Evolutionary conservation across 2,329 filamentous ascomycete genomes (phyloP).

Genomic region (Trichoderma guizhouense): DNA sequence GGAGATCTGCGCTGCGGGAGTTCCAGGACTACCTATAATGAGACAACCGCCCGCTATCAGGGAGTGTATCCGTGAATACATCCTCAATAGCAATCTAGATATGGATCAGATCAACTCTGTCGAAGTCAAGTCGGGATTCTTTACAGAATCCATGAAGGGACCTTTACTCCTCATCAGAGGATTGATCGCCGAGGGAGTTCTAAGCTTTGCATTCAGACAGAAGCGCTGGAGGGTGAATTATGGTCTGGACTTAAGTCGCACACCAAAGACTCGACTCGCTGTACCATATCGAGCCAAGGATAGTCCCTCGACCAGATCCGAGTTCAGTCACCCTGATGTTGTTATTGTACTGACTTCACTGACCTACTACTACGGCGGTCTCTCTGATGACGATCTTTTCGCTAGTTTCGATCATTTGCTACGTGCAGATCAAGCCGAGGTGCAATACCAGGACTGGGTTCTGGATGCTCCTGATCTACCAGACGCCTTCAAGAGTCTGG

Average conservation of each 20-base stretch:
- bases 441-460: slow-evolving; percentile 52
- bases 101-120: background rate
- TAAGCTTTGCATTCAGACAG: slow-evolving; percentile 49
- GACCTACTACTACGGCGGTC: slow-evolving; percentile 55
- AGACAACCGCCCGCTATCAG: slow-evolving; percentile 26
- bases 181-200: slow-evolving; percentile 52
- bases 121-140: background rate
- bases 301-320: slow-evolving; percentile 50
- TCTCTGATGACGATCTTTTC: slow-evolving; percentile 49
- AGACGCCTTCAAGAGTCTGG: slow-evolving; percentile 37
- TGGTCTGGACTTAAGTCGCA: slow-evolving; percentile 46
- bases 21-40: slow-evolving; percentile 40
- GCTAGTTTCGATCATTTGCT: slow-evolving; percentile 45
- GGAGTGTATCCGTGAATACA: background rate
- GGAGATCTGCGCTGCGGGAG: slow-evolving; percentile 42
- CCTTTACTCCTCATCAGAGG: slow-evolving; percentile 50
- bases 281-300: slow-evolving; percentile 62
- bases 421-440: slow-evolving; percentile 48
- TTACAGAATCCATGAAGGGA: slow-evolving; percentile 23
- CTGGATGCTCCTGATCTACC: slow-evolving; percentile 34
- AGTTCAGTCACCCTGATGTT: slow-evolving; percentile 62
- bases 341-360: slow-evolving; percentile 55
- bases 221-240: slow-evolving; percentile 67
- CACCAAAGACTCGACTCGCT: slow-evolving; percentile 44
- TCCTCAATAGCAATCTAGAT: background rate